Evolutionary conservation across 345 rosid genomes (phyloP), one percentile per base, ranked within the genome.

Genomic region (Eucalyptus cladocalyx): DNA sequence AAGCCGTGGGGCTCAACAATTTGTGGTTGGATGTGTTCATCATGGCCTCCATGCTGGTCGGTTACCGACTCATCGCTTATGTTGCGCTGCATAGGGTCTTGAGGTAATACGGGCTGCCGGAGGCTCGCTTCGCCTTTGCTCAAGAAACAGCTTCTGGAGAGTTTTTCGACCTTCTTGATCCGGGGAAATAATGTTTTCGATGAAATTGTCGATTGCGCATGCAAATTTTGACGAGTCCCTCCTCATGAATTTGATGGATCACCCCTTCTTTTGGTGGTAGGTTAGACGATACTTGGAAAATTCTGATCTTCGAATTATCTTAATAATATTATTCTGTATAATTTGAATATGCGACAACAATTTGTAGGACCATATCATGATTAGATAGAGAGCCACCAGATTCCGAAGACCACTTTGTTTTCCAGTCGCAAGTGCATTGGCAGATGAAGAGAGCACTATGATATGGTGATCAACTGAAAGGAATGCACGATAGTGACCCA

Each of bases 21-120:
- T 88, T 97, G 93, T 98, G 99, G 99, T 45, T 93, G 24, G 99
- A 98, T 85, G 99, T 97, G 91, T 89, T 87, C 88, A 91, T 97
- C 48, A 96, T 98, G 99, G 99, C 96, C 23, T 89, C 95, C 54
- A 98, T 97, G 99, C 90, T 98, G 92, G 94, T 96, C n/a, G 99
- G 97, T 47, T 98, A 98, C 91, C 94, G 99, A 81, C 92, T 98
- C 80, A 43, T 97, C 32, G 99, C 99, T 15, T 98, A 97, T 85
- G 88, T 96, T 88, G 99, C 99, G 18, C 93, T 98, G 89, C 96
- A 93, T 53, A 95, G 97, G 85, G 97, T 97, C 80, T 93, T 92
- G 90, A 91, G 94, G 96, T 92, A 94, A 94, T 95, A 19, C 24
- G 21, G 60, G 89, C 62, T 43, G 42, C 89, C 56, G 19, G 87